phyloP scores from a whole-genome alignment of 2,329 filamentous ascomycete species.

The Cryoendolithus antarcticus region DNA sequence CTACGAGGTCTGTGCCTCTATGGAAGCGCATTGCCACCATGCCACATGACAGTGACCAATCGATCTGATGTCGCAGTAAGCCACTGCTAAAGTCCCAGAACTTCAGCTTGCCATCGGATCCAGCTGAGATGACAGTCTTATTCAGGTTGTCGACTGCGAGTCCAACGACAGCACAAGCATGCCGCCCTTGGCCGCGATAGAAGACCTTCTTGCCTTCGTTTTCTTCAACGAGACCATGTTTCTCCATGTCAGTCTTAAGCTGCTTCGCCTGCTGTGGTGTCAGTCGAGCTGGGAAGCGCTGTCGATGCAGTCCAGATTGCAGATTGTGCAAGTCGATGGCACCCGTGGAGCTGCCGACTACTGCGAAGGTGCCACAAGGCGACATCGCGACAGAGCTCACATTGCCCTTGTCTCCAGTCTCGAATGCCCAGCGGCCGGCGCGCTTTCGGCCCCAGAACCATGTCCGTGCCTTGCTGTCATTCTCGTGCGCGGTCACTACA shows the following conservation, averaged over 20 bases:
- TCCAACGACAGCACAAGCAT: conserved; percentile 73
- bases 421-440: conserved; percentile 84
- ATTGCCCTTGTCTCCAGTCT: conserved; percentile 69
- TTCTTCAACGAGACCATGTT: conserved; percentile 26
- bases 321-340: conserved; percentile 92
- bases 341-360: conserved; percentile 74
- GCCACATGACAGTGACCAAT: conserved; percentile 67
- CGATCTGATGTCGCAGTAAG: conserved; percentile 63
- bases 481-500: conserved; percentile 81
- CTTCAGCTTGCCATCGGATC: conserved; percentile 83
- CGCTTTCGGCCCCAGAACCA: conserved; percentile 98
- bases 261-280: conserved; percentile 69
- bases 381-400: conserved; percentile 79
- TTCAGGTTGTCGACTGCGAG: conserved; percentile 84
- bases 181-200: conserved; percentile 51
- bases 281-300: conserved; percentile 70
- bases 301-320: conserved; percentile 80
- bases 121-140: conserved; percentile 71
- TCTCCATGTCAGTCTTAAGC: conserved; percentile 47
- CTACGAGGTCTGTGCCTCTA: conserved; percentile 69
- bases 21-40: conserved; percentile 73
- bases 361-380: conserved; percentile 82
- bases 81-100: conserved; percentile 96
- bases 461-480: conserved; percentile 73
- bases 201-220: conserved; percentile 31